Evolutionary conservation across 805 yeast species (phyloP), one percentile per base, ranked within the genome.

Genomic region (Yamadazyma sp.): DNA sequence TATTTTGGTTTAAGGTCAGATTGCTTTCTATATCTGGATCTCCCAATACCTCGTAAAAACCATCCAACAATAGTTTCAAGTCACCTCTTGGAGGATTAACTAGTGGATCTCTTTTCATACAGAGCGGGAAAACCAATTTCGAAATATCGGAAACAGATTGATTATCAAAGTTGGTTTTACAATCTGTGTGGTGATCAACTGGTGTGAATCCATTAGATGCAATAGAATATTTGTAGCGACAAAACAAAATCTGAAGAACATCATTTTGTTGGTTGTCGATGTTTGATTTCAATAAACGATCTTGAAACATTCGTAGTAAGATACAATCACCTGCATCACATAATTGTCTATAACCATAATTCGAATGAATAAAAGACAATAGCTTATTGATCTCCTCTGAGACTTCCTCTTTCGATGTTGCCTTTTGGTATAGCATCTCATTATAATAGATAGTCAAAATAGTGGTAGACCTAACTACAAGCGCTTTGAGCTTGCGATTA

Each of bases 161-260:
- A 23, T 42, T 38, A 24, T 65, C 62, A 35, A 67, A 45, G 11
- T 48, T 49, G 2, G 53, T 56, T 11, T 45, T 45, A 20, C 42
- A 38, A n/a, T 56, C 58, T 25, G 70, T 55, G 25, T 55, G 69
- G 50, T 91, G 98, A 42, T 86, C 83, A 26, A 66, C 72, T 0
- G 93, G 86, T 2, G 67, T 66, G 42, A 77, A 78, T 12, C 68
- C 66, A 10, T 81, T 86, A 8, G 76, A 65, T 1, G 80, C 63
- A 3, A 88, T 62, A 2, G 65, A 59, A 33, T 86, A 69, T 29
- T 87, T 94, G 48, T 82, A 87, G 7, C 84, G 71, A 53, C 98
- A 93, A 43, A 78, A 70, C 15, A 93, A 58, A 22, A 86, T 70
- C 50, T 91, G 98, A 7, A 86, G 70, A 30, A 91, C 55, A 29